These are phyloP conservation scores for Trametes meyenii DNA, from an alignment of 768 basidiomycete genomes.

Conservation along the genomic window DNA sequence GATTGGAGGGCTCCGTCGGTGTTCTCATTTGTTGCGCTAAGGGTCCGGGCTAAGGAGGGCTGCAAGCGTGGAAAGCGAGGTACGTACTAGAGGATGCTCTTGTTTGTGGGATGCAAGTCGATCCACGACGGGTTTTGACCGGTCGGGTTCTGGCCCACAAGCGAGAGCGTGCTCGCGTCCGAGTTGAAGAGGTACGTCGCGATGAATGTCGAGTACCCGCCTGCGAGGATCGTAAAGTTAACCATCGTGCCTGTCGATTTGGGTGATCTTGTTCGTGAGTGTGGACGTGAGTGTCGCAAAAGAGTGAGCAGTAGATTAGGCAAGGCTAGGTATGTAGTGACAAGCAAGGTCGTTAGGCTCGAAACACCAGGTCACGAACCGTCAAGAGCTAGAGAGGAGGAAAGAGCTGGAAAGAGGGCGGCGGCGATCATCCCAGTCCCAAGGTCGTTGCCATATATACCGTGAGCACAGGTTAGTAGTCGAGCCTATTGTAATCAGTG, in stretches of 20 bases:
- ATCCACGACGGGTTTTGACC: slow-evolving; percentile 66
- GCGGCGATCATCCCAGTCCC: neutral
- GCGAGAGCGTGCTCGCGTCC: slow-evolving; percentile 47
- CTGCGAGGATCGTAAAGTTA: slow-evolving; percentile 67
- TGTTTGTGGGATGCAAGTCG: slow-evolving; percentile 54
- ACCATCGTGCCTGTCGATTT: slow-evolving; percentile 48
- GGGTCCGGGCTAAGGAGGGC: neutral
- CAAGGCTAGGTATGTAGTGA: neutral
- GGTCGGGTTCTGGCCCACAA: slow-evolving; percentile 50
- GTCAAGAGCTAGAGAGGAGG: neutral
- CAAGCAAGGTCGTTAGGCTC: neutral
- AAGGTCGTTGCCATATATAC: slow-evolving; percentile 1
- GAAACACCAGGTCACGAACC: slow-evolving; percentile 21
- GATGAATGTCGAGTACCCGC: slow-evolving; percentile 62
- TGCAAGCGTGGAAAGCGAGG: too few relatives aligned
- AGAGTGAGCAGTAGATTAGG: neutral
- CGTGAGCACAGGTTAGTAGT: neutral
- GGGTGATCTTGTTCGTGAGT: neutral
- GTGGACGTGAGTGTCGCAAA: neutral
- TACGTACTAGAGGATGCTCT: slow-evolving; percentile 63
- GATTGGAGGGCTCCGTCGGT: slow-evolving; percentile 52
- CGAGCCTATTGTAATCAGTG: neutral
- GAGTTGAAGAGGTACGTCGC: slow-evolving; percentile 66
- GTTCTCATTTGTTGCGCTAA: slow-evolving; percentile 63
- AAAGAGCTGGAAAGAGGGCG: neutral